Base-by-base conservation (phyloP, 192 early-diverging fungal genomes). In the Podila epigama region DNA sequence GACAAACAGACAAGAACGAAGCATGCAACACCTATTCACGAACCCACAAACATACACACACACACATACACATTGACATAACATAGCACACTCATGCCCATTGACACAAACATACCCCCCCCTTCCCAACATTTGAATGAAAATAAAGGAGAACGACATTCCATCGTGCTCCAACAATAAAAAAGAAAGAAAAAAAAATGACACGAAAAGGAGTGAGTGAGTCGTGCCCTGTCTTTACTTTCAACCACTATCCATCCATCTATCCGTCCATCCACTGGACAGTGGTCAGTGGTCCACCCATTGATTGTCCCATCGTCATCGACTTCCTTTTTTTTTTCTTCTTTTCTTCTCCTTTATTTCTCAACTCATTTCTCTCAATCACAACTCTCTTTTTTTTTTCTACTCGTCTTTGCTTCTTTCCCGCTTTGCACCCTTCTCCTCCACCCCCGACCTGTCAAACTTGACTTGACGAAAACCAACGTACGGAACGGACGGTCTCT, bases 131-230 rank as follows among this genome's bases (percentile, higher is more conserved):
- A 44, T 60, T 32, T 22, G 11, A 31, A 35, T 33, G 16, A 52
- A 39, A 50, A 32, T 25, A 27, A 10, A 35, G 58, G 56, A 48
- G 52, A 37, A 42, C 11, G 11, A 39, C 62, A 73, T 66, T 65
- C 62, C 63, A 73, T 66, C 66, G 63, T 58, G 20, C 18, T 33
- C 63, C 22, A 44, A 51, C 20, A 31, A 58, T 36, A 29, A 51
- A 52, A 41, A 60, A 54, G 58, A 63, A 58, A 51, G 51, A 29
- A 50, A 39, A 20, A 48, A 41, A 40, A 50, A 65, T 25, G 35
- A 16, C 18, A 34, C 41, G 15, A n/a, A 52, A 29, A 20, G 27
- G 25, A 48, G 11, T 32, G 18, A 27, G 34, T 4, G 27, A 11
- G 16, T 16, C 52, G 15, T 32, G 25, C 29, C 52, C 29, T 54